Evolutionary conservation across 495 filamentous ascomycete species (phyloP), one percentile per base, ranked within the genome.

Genomic region (Hypoxylon lienhwacheense): DNA sequence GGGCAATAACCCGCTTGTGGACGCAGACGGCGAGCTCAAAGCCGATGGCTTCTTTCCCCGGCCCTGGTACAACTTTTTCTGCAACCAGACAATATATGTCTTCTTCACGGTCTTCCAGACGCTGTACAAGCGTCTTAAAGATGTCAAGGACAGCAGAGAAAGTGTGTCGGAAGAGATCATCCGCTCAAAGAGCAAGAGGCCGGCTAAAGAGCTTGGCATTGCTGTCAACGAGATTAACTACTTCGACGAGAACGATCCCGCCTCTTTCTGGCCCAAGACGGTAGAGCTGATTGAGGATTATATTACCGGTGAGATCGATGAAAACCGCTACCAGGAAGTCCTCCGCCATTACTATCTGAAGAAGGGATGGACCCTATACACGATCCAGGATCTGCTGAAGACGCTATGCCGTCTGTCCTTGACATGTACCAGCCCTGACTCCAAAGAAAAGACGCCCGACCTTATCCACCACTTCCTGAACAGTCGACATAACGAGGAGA

Each of bases 31-130:
- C 19, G 81, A 90, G 63, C 78, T 86, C 60, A 86, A 84, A 19
- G 81, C 89, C 5, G 89, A 96, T 37, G 83, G 89, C 36, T 85
- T 89, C 17, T 95, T 89, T 73, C 77, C 79, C 57, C 87, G 93
- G 48, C 79, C 82, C 6, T 79, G 75, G 54, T 96, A 87, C 74
- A 89, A 90, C 54, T 79, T 97, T 61, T 99, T 91, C 72, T 85
- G 83, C 66, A 97, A 95, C 67, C 78, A 89, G 50, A 86, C 85
- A 35, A 88, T 99, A 33, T 92, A 87, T 61, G 89, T 89, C 72
- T 96, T 99, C 77, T 87, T 99, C 75, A 85, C 87, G 14, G 83
- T 92, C 26, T 95, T 97, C 70, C 83, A 93, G 67, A 85, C 87
- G 2, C 75, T 97, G 5, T 97, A 92, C 69, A 82, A 85, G 53